Base-by-base conservation (phyloP, 2,329 filamentous ascomycete species). In the Ophiosphaerella korrae region DNA sequence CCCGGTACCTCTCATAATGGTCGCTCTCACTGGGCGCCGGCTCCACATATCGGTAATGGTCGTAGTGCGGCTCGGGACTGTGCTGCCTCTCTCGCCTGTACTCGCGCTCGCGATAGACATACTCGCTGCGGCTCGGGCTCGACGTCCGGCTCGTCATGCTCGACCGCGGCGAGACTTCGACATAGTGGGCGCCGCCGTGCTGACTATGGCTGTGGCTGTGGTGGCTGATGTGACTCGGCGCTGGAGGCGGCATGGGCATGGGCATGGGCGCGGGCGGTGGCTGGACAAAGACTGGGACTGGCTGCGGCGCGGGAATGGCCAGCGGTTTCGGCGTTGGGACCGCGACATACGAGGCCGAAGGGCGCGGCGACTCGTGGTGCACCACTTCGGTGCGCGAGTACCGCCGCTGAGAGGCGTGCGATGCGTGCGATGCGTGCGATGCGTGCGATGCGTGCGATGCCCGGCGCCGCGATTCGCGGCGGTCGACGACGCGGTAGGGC, bases 41-140 rank as follows among this genome's bases (percentile, higher is more conserved):
- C 59, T 79, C 74, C 6, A 80, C 74, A 55, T 80, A 80, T 36
- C 77, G 66, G 54, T 75, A 80, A 33, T 74, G 75, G 54, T 79
- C 77, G 57, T 78, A 79, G 16, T 74, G 70, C 21, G 70, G 68
- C 2, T 63, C 62, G 1, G 72, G 73, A 42, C 68, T 71, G 35
- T 73, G 68, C 45, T 68, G 63, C 47, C 58, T 57, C 60, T 76
- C 73, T n/a, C 76, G 66, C 44, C 76, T 51, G 12, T 74, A 70
- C 57, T 79, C 77, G 39, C 71, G 66, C 68, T 80, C 78, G 21
- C 74, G 72, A 39, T 77, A 62, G 33, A 77, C 74, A 58, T 77
- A 78, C 32, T 74, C 72, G 58, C 64, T 68, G 45, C 54, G 63
- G n/a, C 45, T 60, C 18, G 67, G 68, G 48, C 64, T 66, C 42